These are phyloP conservation scores for Acer saccharum DNA, from an alignment of 345 rosid species.

Conservation along the genomic window DNA sequence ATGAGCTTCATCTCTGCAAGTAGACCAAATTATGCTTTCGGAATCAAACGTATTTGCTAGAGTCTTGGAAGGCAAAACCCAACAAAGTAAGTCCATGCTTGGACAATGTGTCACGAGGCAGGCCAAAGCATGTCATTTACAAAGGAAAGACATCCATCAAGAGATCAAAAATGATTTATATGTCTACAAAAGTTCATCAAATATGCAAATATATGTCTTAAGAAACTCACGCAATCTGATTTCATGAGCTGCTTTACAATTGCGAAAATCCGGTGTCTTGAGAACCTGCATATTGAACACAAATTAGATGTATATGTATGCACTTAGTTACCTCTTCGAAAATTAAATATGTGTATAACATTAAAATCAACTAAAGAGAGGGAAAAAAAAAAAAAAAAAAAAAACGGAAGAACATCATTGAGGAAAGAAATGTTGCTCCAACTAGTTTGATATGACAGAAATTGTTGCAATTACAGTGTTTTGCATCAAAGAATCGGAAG, in stretches of 20 bases:
- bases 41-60: neutral
- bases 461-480: too few relatives aligned
- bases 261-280: constrained; percentile 26
- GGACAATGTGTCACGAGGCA: neutral
- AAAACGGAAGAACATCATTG: neutral
- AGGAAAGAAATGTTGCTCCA: neutral
- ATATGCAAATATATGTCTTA: neutral
- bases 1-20: constrained; percentile 28
- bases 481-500: too few relatives aligned
- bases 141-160: neutral
- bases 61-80: neutral
- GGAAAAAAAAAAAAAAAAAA: too few relatives aligned
- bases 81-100: neutral
- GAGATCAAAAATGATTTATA: neutral
- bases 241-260: constrained; percentile 27
- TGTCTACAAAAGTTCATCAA: neutral
- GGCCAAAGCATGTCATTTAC: neutral
- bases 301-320: neutral
- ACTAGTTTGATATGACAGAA: too few relatives aligned
- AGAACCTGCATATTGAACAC: constrained; percentile 20
- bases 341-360: too few relatives aligned
- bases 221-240: constrained; percentile 21
- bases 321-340: neutral
- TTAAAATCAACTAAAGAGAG: neutral
- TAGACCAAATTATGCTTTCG: neutral